Conservation (phyloP, 2,329 filamentous ascomycete genomes). For the Orbilia quercus region DNA sequence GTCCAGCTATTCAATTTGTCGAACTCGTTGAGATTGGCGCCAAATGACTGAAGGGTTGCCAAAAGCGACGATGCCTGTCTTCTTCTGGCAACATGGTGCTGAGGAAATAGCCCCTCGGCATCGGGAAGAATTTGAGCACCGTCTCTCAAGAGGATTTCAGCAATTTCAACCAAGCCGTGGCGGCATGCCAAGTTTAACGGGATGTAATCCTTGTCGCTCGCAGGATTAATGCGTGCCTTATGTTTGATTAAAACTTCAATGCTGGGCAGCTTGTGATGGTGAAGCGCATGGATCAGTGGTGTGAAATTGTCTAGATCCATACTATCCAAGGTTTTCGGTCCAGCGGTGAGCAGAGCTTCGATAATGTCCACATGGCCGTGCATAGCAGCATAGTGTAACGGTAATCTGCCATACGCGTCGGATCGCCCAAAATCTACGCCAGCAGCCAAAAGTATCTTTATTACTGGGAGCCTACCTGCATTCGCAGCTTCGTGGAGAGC, state of each 20-base stretch:
- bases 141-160: conserved; percentile 83
- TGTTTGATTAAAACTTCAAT: conserved; percentile 80
- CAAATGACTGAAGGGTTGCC: conserved; percentile 82
- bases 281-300: conserved; percentile 92
- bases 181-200: conserved; percentile 95
- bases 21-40: conserved; percentile 87
- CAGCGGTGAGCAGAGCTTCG: conserved; percentile 75
- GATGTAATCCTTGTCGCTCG: conserved; percentile 88
- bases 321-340: conserved; percentile 80
- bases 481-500: conserved; percentile 97
- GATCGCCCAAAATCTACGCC: conserved; percentile 81
- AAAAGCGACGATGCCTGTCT: conserved; percentile 83
- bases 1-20: conserved; percentile 99
- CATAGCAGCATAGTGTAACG: conserved; percentile 95
- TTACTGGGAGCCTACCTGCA: conserved; percentile 82
- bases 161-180: conserved; percentile 85
- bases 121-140: conserved; percentile 87
- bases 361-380: conserved; percentile 89
- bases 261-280: conserved; percentile 83
- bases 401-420: conserved; percentile 93
- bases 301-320: conserved; percentile 98
- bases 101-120: conserved; percentile 95
- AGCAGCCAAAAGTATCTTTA: conserved; percentile 78
- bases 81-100: conserved; percentile 92
- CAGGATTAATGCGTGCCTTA: conserved; percentile 85